A percentile compares a stretch with the other conserved stretches of the same genome.
Evolutionary conservation across 495 filamentous ascomycete species (phyloP).

Genomic region (Penicillium longicatenatum): DNA sequence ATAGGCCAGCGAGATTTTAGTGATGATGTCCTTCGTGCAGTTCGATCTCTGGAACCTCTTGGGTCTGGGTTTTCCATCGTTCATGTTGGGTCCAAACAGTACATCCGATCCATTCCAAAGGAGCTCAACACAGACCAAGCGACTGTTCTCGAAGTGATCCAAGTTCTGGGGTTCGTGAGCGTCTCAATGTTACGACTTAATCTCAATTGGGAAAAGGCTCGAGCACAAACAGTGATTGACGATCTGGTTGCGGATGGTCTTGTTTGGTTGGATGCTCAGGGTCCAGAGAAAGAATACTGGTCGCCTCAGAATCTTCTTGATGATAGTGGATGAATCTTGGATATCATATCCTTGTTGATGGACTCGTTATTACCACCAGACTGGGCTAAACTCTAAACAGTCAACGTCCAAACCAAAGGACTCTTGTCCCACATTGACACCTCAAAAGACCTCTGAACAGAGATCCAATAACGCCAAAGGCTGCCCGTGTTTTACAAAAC

Average conservation of each 20-base stretch:
- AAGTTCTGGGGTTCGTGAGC: constrained; percentile 83
- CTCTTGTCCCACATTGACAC: not conserved
- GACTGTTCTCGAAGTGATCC: constrained; percentile 84
- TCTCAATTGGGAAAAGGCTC: constrained; percentile 78
- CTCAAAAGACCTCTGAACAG: not conserved
- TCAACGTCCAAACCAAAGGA: not conserved
- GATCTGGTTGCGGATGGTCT: constrained; percentile 89
- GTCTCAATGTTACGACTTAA: constrained; percentile 93
- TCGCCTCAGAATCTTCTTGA: constrained; percentile 61
- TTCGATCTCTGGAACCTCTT: constrained; percentile 82
- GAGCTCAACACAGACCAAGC: constrained; percentile 95
- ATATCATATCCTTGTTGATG: not conserved
- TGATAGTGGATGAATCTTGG: constrained; percentile 37
- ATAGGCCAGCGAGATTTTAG: constrained; percentile 37
- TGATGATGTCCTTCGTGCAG: constrained; percentile 90
- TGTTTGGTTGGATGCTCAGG: constrained; percentile 92
- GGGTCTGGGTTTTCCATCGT: constrained; percentile 85
- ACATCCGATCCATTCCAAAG: constrained; percentile 92
- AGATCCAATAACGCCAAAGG: not conserved
- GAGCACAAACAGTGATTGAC: constrained; percentile 85
- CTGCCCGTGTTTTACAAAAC: not conserved
- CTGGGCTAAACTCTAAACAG: not conserved
- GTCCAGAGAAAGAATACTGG: constrained; percentile 92
- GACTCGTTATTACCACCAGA: not conserved
- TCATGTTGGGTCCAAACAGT: constrained; percentile 76